Evolutionary conservation across 768 basidiomycete genomes (phyloP).

Genomic region (Rhodotorula sphaerocarpa): DNA sequence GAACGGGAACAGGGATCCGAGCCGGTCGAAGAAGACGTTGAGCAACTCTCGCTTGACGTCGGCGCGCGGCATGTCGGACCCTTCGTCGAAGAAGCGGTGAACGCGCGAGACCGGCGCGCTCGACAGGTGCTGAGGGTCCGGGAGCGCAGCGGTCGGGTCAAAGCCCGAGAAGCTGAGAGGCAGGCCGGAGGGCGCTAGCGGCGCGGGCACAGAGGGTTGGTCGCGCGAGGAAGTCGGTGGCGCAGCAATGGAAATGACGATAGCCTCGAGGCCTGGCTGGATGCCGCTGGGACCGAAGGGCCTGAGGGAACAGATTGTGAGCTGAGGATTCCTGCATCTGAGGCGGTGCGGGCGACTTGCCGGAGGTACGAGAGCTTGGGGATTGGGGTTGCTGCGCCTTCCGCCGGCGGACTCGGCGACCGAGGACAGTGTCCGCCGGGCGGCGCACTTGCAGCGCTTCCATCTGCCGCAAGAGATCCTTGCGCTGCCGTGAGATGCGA

Average conservation of each 20-base stretch:
- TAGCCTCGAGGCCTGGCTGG: constrained; percentile 6
- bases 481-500: background rate
- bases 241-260: constrained; percentile 3
- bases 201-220: background rate
- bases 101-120: background rate
- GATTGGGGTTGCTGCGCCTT: background rate
- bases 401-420: too few relatives aligned
- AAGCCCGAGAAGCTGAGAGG: too few relatives aligned
- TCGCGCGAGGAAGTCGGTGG: constrained; percentile 8
- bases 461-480: background rate
- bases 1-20: constrained; percentile 38
- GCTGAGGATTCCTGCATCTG: background rate
- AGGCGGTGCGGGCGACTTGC: background rate
- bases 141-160: too few relatives aligned
- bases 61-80: constrained; percentile 19
- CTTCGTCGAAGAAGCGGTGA: constrained; percentile 10
- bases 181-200: background rate
- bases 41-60: constrained; percentile 34
- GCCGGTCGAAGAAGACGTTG: constrained; percentile 34
- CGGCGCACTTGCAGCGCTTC: background rate
- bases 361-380: background rate
- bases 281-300: constrained; percentile 6
- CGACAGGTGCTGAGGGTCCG: background rate
- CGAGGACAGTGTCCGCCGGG: background rate
- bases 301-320: background rate